phyloP scores from a whole-genome alignment of 75 land plant species.

The Isoetes taiwanensis region DNA sequence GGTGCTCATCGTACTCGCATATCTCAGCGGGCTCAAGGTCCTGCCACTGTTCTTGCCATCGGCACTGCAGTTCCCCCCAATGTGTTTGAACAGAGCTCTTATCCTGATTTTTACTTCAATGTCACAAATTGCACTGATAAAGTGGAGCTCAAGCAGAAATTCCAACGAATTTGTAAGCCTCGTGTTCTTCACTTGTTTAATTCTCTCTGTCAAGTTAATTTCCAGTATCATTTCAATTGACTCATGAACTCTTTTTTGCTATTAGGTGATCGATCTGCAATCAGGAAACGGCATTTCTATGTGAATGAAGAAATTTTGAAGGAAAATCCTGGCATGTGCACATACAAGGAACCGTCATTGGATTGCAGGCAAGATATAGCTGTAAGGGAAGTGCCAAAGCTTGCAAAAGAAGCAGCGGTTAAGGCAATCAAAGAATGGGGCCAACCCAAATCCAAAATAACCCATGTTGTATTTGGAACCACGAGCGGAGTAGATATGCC shows the following conservation, averaged over 20 bases:
- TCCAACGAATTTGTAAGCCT: conserved; percentile 8
- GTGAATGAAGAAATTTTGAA: conserved; percentile 1
- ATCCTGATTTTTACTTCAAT: conserved; percentile 10
- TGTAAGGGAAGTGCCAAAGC: background rate
- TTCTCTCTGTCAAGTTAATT: background rate
- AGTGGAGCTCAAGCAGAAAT: conserved; percentile 7
- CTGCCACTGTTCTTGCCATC: conserved; percentile 9
- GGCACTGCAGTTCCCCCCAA: conserved; percentile 10
- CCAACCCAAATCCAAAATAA: background rate
- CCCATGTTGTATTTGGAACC: conserved; percentile 13
- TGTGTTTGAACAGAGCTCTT: conserved; percentile 4
- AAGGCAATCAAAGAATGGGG: conserved; percentile 2
- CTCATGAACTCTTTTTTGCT: background rate
- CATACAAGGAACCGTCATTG: background rate
- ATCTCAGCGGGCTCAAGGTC: too few species aligned
- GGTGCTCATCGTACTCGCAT: too few species aligned
- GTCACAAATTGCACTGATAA: conserved; percentile 10
- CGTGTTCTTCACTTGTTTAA: background rate
- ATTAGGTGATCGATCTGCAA: conserved; percentile 9
- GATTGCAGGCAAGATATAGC: too few species aligned
- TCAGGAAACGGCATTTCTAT: background rate
- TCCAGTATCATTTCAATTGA: background rate
- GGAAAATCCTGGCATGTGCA: conserved; percentile 8
- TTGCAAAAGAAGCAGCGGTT: conserved; percentile 2
- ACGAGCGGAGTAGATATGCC: conserved; percentile 16